Conservation (phyloP, 2,329 filamentous ascomycete species). For the Penicillium sp. region DNA sequence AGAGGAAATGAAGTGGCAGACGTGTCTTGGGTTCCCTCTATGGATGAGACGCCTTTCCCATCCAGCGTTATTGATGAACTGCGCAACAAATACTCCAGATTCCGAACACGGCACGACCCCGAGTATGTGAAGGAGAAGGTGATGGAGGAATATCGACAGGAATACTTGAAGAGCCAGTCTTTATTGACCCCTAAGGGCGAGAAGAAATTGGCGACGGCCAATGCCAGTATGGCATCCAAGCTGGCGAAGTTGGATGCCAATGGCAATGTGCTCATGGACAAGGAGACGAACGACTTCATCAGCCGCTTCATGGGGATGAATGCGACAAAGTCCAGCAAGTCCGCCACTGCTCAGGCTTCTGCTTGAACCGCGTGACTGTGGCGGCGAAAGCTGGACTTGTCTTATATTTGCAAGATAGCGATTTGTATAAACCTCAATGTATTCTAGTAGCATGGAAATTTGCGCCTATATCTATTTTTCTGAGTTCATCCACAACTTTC, state of each 20-base stretch:
- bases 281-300: slow-evolving; percentile 38
- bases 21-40: slow-evolving; percentile 73
- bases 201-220: slow-evolving; percentile 36
- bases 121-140: slow-evolving; percentile 69
- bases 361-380: slow-evolving; percentile 6
- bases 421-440: slow-evolving; percentile 29
- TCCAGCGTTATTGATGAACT: slow-evolving; percentile 78
- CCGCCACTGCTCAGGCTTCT: slow-evolving; percentile 11
- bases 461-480: neutral
- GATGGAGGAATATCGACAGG: slow-evolving; percentile 55
- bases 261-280: slow-evolving; percentile 37
- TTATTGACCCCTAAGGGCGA: slow-evolving; percentile 53
- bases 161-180: slow-evolving; percentile 45
- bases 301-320: slow-evolving; percentile 33
- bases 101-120: slow-evolving; percentile 76
- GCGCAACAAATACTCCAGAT: slow-evolving; percentile 76
- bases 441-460: slow-evolving; percentile 25
- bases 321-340: neutral
- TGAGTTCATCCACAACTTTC: neutral
- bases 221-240: slow-evolving; percentile 38
- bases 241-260: slow-evolving; percentile 37
- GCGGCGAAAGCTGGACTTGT: neutral
- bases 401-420: slow-evolving; percentile 21
- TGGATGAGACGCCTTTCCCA: slow-evolving; percentile 78
- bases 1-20: slow-evolving; percentile 73